These are phyloP conservation scores for Candida methanosorbosa DNA, from an alignment of 805 yeast genomes.

Conservation along the genomic window DNA sequence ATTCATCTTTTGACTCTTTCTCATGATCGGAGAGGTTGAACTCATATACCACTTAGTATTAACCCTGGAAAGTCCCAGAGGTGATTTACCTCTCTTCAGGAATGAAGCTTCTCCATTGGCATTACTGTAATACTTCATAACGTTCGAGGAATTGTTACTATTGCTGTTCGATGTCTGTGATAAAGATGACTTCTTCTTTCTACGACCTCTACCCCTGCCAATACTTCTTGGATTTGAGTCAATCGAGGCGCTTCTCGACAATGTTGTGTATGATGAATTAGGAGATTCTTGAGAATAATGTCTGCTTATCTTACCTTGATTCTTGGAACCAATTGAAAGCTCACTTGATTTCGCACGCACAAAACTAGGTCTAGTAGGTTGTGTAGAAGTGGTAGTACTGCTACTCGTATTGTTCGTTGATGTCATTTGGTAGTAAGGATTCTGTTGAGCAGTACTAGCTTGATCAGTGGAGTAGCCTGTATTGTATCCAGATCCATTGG, in stretches of 20 bases:
- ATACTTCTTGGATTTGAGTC: constrained; percentile 24
- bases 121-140: neutral
- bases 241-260: constrained; percentile 26
- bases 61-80: constrained; percentile 16
- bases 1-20: constrained; percentile 7
- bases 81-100: constrained; percentile 23
- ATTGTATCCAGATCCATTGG: constrained; percentile 32
- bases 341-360: constrained; percentile 25
- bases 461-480: constrained; percentile 28
- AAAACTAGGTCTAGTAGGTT: constrained; percentile 13
- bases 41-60: constrained; percentile 20
- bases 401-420: neutral
- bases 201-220: constrained; percentile 18
- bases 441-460: neutral
- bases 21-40: constrained; percentile 6
- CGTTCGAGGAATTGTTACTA: neutral
- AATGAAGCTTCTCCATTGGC: constrained; percentile 4
- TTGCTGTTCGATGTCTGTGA: too few relatives aligned
- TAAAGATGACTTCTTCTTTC: constrained; percentile 20
- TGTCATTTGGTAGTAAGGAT: constrained; percentile 1
- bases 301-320: neutral
- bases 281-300: constrained; percentile 22
- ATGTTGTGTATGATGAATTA: constrained; percentile 21
- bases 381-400: constrained; percentile 1
- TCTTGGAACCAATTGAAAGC: constrained; percentile 17